These are phyloP conservation scores for Leucocoprinus sp. DNA, from an alignment of 768 basidiomycete genomes.

Conservation along the genomic window DNA sequence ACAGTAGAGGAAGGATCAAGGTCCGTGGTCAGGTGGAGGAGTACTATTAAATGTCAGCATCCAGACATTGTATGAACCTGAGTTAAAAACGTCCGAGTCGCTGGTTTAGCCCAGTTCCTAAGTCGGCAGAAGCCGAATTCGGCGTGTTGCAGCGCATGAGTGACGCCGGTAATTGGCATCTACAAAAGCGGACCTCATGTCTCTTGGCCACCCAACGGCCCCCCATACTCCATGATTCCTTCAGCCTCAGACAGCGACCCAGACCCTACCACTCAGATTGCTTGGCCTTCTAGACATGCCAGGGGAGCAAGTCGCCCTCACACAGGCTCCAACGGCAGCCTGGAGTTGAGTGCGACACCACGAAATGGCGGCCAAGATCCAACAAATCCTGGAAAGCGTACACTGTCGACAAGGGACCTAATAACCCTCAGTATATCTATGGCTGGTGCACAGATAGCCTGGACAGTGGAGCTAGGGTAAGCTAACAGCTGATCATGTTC, in stretches of 20 bases:
- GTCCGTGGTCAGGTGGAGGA: background rate
- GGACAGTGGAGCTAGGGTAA: slow-evolving; percentile 93
- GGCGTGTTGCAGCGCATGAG: background rate
- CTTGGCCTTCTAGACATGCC: slow-evolving; percentile 54
- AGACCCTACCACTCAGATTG: slow-evolving; percentile 71
- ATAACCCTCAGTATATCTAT: slow-evolving; percentile 84
- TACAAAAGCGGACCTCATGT: background rate
- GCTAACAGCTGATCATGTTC: slow-evolving; percentile 17
- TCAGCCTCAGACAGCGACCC: slow-evolving; percentile 52
- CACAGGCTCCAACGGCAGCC: background rate
- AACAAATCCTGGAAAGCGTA: slow-evolving; percentile 25
- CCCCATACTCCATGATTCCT: slow-evolving; percentile 43
- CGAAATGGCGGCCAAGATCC: slow-evolving; percentile 11
- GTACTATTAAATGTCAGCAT: background rate
- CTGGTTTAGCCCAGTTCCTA: slow-evolving; percentile 3
- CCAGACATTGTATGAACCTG: background rate
- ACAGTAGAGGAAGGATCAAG: slow-evolving; percentile 2
- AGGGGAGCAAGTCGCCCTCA: slow-evolving; percentile 23
- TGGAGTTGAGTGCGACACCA: slow-evolving; percentile 10
- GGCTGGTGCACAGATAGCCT: slow-evolving; percentile 91
- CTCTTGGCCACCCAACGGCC: background rate
- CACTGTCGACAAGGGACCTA: slow-evolving; percentile 57
- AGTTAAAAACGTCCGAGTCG: background rate
- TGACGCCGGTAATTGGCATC: background rate
- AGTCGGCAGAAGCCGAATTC: slow-evolving; percentile 6